These are phyloP conservation scores for Aspergillus fumigatiaffinis DNA, from an alignment of 2,329 filamentous ascomycete genomes.

Conservation along the genomic window DNA sequence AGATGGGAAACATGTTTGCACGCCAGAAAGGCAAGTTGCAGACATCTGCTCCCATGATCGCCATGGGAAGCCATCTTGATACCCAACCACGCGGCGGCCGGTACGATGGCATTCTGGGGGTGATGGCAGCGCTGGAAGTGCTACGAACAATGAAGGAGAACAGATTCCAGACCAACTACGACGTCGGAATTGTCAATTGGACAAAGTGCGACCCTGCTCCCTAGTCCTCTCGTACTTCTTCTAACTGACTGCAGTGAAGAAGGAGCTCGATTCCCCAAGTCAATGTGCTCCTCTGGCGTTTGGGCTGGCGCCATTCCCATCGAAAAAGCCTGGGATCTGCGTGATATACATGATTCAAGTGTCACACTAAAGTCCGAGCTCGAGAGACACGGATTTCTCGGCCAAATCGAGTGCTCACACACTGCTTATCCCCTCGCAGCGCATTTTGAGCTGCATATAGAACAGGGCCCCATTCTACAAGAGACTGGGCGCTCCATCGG, in stretches of 20 bases:
- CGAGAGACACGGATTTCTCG: constrained; percentile 64
- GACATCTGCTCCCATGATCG: constrained; percentile 26
- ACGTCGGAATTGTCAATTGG: constrained; percentile 64
- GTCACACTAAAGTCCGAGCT: constrained; percentile 62
- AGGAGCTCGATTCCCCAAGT: constrained; percentile 70
- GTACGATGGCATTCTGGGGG: constrained; percentile 71
- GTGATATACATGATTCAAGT: constrained; percentile 53
- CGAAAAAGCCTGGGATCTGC: constrained; percentile 55
- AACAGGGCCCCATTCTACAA: constrained; percentile 71
- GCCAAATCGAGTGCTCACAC: constrained; percentile 50
- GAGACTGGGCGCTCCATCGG: constrained; percentile 57
- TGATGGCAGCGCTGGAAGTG: constrained; percentile 67
- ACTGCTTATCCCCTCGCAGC: constrained; percentile 61
- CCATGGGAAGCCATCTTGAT: constrained; percentile 45
- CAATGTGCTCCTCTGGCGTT: constrained; percentile 69
- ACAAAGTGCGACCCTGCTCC: constrained; percentile 22
- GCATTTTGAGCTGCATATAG: constrained; percentile 78
- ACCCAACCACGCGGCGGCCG: constrained; percentile 37
- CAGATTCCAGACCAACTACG: constrained; percentile 60
- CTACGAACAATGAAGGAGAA: constrained; percentile 63
- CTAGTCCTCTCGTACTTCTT: not conserved
- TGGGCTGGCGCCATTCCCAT: constrained; percentile 64
- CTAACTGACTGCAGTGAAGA: constrained; percentile 57
- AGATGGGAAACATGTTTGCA: constrained; percentile 48
- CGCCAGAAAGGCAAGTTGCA: constrained; percentile 14